Base-by-base conservation (phyloP, 331 rosid genomes). In the Malus hybrid region DNA sequence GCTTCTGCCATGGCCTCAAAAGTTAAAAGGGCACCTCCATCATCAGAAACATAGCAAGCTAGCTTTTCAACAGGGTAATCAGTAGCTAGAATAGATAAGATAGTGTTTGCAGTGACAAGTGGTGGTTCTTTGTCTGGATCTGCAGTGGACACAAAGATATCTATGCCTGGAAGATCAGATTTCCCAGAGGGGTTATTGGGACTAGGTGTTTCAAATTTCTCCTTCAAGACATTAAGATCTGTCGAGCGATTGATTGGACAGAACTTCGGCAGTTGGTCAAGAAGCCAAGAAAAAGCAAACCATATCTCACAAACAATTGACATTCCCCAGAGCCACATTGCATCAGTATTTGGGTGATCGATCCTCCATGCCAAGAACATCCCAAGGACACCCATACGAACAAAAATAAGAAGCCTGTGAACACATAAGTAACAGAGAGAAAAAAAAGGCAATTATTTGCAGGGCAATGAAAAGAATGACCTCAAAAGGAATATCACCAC, bases 1-100 rank as follows among this genome's bases (percentile, higher is more conserved):
- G 97, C 97, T 85, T 89, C 93, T 0, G 97, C 97, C 97, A 91
- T 89, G 69, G 97, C 97, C 86, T 91, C 97, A 48, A 91, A 91
- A 63, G 97, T 91, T 28, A 91, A 80, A 28, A 91, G 97, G 10
- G 95, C 90, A 22, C 97, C 92, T 28, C 97, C 97, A 52, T 91
- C 97, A 5, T 91, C 97, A 81, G 97, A 91, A 78, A 91, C 97
- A 82, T 89, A 91, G 74, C 97, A 91, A 32, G 97, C 71, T 61
- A 91, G 97, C 77, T 91, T 91, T 77, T 91, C 95, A 44, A 91
- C 95, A 29, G 97, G 95, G 60, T 87, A 91, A 52, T 89, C 93
- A 34, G 86, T 83, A 18, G 93, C 97, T 16, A 91, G 82, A 71
- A 91, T 91, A 32, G 97, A 91, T 9, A 91, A 86, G 80, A 91